These are phyloP conservation scores for Pulveroboletus sp. DNA, from an alignment of 768 basidiomycete species.

Conservation along the genomic window DNA sequence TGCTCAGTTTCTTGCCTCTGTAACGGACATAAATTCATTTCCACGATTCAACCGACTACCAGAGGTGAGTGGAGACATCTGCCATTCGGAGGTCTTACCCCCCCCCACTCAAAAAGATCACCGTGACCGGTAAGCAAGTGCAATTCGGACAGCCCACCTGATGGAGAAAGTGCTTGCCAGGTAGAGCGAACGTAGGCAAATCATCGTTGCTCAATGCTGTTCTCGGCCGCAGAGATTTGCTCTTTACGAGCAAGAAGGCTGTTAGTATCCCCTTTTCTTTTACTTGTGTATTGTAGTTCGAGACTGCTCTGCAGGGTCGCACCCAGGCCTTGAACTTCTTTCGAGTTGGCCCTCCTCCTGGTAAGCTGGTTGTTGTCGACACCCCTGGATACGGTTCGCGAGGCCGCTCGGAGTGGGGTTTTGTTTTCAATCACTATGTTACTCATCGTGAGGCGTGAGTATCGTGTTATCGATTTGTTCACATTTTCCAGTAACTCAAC, in stretches of 20 bases:
- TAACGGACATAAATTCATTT: slow-evolving; percentile 14
- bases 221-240: slow-evolving; percentile 49
- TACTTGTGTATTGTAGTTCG: not conserved
- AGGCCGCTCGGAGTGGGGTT: slow-evolving; percentile 73
- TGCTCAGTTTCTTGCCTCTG: slow-evolving; percentile 27
- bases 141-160: not conserved
- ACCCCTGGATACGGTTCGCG: slow-evolving; percentile 76
- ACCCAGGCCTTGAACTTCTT: slow-evolving; percentile 71
- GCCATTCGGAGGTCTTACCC: not conserved
- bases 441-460: slow-evolving; percentile 57
- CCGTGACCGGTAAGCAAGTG: slow-evolving; percentile 25
- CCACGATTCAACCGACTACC: slow-evolving; percentile 18
- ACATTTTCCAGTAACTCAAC: not conserved
- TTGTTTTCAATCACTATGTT: slow-evolving; percentile 61
- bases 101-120: slow-evolving; percentile 12
- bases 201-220: slow-evolving; percentile 70
- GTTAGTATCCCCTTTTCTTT: slow-evolving; percentile 36
- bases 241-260: slow-evolving; percentile 65
- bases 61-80: slow-evolving; percentile 21
- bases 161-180: slow-evolving; percentile 30
- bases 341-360: slow-evolving; percentile 51
- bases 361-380: slow-evolving; percentile 66
- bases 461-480: not conserved
- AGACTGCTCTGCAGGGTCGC: slow-evolving; percentile 46
- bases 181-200: slow-evolving; percentile 77